Conservation (phyloP, 176 grass and related monocot species). For the Triticum urartu region DNA sequence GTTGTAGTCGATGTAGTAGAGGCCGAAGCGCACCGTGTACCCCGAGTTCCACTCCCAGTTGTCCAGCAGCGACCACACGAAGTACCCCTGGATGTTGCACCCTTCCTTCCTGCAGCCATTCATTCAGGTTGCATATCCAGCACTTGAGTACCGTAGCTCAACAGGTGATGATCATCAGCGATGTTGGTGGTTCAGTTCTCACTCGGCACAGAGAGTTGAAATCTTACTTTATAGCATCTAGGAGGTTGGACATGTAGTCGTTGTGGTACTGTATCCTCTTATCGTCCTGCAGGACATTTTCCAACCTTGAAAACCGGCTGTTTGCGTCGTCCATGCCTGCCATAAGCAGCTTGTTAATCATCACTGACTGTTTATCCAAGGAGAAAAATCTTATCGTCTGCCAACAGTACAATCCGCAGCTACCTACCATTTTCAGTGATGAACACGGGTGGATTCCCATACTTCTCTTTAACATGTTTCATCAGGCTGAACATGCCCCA, state of each 20-base stretch:
- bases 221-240: constrained; percentile 68
- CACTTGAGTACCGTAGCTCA: neutral
- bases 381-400: neutral
- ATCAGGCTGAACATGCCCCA: constrained; percentile 80
- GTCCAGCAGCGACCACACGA: constrained; percentile 83
- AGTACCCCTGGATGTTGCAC: constrained; percentile 71
- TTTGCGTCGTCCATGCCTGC: constrained; percentile 85
- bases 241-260: constrained; percentile 72
- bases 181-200: neutral
- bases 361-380: neutral
- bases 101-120: constrained; percentile 59
- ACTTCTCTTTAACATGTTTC: constrained; percentile 85
- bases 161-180: neutral
- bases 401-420: neutral
- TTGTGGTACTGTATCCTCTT: constrained; percentile 92
- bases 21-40: constrained; percentile 78
- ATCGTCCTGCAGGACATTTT: constrained; percentile 57
- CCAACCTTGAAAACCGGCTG: constrained; percentile 44
- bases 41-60: constrained; percentile 97
- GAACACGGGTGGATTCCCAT: constrained; percentile 67
- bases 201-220: neutral
- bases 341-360: neutral
- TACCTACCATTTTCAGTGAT: constrained; percentile 86
- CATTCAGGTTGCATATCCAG: neutral
- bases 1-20: constrained; percentile 73